phyloP scores from a whole-genome alignment of 495 filamentous ascomycete species.

The Aspergillus affinis region DNA sequence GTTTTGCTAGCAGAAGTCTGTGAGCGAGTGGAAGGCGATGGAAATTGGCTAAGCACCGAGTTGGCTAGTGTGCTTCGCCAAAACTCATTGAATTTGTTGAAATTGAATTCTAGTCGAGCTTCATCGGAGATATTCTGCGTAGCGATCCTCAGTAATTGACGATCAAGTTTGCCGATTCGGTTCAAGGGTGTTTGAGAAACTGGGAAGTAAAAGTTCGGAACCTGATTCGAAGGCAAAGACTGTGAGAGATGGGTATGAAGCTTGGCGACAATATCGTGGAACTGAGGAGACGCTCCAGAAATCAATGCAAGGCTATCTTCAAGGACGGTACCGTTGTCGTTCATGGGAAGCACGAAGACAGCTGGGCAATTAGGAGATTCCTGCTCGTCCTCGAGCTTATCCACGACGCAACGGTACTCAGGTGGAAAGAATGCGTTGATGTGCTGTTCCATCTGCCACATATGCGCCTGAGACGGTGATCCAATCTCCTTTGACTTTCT shows the following conservation, averaged over 20 bases:
- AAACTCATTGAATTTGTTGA: constrained; percentile 14
- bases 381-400: constrained; percentile 21
- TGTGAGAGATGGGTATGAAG: constrained; percentile 28
- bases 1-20: no score
- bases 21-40: no score
- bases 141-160: constrained; percentile 20
- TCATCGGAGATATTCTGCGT: constrained; percentile 17
- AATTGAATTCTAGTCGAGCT: constrained; percentile 8
- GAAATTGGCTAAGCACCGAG: no score
- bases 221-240: constrained; percentile 48
- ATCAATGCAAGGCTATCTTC: constrained; percentile 11
- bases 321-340: not conserved
- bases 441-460: constrained; percentile 21
- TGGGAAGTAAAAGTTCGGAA: constrained; percentile 60
- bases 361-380: constrained; percentile 19
- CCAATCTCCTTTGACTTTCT: constrained; percentile 49
- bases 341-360: constrained; percentile 29
- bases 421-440: constrained; percentile 18
- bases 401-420: constrained; percentile 25
- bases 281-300: constrained; percentile 14
- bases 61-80: not conserved
- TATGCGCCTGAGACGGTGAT: not conserved
- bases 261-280: constrained; percentile 18
- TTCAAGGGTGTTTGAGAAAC: constrained; percentile 52
- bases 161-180: constrained; percentile 52